Percentiles rank a stretch among this genome's conserved stretches.
phyloP scores from a whole-genome alignment of 805 yeast genomes.

The Nakazawaea pomicola region DNA sequence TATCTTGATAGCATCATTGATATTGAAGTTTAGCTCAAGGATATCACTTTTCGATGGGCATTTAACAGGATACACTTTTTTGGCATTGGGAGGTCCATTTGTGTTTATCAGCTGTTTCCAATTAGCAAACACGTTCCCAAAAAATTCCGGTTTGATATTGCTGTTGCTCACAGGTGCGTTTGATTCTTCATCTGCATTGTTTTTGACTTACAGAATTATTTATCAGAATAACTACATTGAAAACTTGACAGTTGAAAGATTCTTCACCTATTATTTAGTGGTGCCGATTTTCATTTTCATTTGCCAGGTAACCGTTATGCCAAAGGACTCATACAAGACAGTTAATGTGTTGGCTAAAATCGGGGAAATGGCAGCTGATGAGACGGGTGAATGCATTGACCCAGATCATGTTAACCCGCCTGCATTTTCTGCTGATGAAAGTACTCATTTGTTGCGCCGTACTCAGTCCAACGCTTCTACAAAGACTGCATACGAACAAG shows the following conservation, averaged over 20 bases:
- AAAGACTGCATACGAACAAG: constrained; percentile 62
- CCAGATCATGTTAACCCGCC: too few species aligned
- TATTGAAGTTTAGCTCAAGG: constrained; percentile 20
- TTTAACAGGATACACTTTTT: constrained; percentile 62
- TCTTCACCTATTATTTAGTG: constrained; percentile 61
- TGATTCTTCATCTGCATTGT: constrained; percentile 88
- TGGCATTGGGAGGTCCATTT: constrained; percentile 93
- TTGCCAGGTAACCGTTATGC: constrained; percentile 80
- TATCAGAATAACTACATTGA: constrained; percentile 42
- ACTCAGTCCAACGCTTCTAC: constrained; percentile 16
- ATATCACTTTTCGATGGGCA: constrained; percentile 52
- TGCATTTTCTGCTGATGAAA: too few species aligned
- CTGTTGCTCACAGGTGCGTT: constrained; percentile 92
- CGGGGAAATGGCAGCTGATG: constrained; percentile 70
- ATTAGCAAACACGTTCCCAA: constrained; percentile 81
- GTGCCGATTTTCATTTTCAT: constrained; percentile 76
- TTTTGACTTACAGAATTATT: constrained; percentile 62
- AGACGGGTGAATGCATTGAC: constrained; percentile 54
- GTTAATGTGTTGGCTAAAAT: constrained; percentile 62
- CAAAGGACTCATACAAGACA: constrained; percentile 68
- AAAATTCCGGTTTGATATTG: constrained; percentile 71
- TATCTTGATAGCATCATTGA: constrained; percentile 48
- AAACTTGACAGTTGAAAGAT: constrained; percentile 42
- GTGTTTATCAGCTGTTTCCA: constrained; percentile 89
- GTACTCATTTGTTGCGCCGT: constrained; percentile 11